Evolutionary conservation across 129 eudicot genomes (phyloP).

Genomic region (Rutidosis leptorrhynchoides): DNA sequence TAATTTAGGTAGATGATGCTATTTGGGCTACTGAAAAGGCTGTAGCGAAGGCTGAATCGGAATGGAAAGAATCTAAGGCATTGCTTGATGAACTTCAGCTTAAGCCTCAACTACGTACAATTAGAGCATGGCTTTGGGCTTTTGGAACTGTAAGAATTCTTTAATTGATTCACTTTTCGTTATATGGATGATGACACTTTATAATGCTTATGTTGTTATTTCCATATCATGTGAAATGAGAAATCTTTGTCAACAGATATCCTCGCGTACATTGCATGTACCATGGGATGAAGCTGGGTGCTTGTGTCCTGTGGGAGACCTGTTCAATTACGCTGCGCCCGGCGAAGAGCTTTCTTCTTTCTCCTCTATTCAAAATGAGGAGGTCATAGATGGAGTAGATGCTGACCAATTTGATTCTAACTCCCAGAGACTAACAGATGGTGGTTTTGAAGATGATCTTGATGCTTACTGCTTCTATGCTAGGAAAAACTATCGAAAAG

Average conservation of each 20-base stretch:
- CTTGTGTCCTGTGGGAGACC: too few relatives aligned
- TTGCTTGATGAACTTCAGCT: conserved; percentile 58
- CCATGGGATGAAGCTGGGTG: too few relatives aligned
- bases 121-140: conserved; percentile 96
- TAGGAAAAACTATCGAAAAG: conserved; percentile 53
- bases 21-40: conserved; percentile 82
- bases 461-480: conserved; percentile 78
- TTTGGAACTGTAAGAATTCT: conserved; percentile 66
- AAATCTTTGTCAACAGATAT: too few relatives aligned
- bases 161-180: too few relatives aligned
- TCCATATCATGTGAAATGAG: conserved; percentile 1
- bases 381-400: too few relatives aligned
- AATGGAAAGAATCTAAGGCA: conserved; percentile 54
- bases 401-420: too few relatives aligned
- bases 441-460: conserved; percentile 62
- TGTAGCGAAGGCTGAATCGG: conserved; percentile 41
- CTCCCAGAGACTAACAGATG: conserved; percentile 70
- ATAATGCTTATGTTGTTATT: neutral
- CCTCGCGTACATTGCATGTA: too few relatives aligned
- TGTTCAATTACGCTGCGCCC: too few relatives aligned
- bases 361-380: too few relatives aligned
- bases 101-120: conserved; percentile 51
- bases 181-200: too few relatives aligned
- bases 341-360: too few relatives aligned
- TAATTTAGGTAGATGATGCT: conserved; percentile 72